Evolutionary conservation across 176 grass and related monocot genomes (phyloP).

Genomic region (Oryza australiensis): DNA sequence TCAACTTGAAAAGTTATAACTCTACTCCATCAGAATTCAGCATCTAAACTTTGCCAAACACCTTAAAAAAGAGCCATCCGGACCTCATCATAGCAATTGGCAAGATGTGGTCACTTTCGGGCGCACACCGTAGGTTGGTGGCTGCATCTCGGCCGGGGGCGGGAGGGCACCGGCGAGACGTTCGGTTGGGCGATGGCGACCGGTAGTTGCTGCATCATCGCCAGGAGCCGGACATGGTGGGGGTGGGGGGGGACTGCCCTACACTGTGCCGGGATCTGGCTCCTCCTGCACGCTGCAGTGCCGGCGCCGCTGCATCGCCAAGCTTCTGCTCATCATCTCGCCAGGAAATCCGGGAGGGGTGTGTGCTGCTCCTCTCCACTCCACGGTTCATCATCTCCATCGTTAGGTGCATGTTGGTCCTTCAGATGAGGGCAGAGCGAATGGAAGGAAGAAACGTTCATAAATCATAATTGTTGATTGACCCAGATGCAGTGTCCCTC

Average conservation of each 20-base stretch:
- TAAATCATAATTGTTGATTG: neutral
- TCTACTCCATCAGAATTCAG: no score
- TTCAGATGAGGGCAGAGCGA: neutral
- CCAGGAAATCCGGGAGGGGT: neutral
- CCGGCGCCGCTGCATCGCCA: no score
- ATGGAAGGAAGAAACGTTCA: neutral
- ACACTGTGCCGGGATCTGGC: conserved; percentile 28
- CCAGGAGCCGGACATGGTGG: conserved; percentile 27
- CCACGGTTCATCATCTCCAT: neutral
- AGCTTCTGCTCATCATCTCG: conserved; percentile 1
- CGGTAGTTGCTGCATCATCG: conserved; percentile 43
- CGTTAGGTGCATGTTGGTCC: neutral
- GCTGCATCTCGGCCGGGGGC: conserved; percentile 9
- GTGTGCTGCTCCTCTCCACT: neutral
- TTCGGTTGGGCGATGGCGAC: conserved; percentile 47
- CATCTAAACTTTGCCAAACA: no score
- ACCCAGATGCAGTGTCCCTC: neutral
- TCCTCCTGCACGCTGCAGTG: neutral
- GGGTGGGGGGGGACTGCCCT: neutral
- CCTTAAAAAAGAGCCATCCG: neutral
- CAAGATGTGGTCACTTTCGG: neutral
- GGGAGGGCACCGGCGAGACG: neutral
- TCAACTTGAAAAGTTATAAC: no score
- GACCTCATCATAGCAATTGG: neutral
- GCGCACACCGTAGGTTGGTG: conserved; percentile 16